Percentiles rank a stretch among this genome's conserved stretches.
phyloP scores from a whole-genome alignment of 2,329 filamentous ascomycete genomes.

The Colletotrichum sp. region DNA sequence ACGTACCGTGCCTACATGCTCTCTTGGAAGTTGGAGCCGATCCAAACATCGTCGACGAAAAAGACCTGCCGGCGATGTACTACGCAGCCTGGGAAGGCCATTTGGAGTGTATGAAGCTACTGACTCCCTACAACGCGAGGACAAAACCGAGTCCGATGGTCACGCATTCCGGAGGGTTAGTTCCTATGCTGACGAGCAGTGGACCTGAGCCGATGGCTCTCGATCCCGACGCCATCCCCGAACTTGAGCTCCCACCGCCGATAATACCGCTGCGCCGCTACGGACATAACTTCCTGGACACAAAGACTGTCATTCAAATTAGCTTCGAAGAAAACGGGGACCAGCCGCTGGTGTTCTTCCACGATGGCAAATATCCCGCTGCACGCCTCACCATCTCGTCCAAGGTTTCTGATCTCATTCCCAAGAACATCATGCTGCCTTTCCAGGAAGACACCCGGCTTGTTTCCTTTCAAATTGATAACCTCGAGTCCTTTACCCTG shows the following conservation, averaged over 20 bases:
- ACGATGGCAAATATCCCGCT: slow-evolving; percentile 94
- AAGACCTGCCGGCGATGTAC: slow-evolving; percentile 92
- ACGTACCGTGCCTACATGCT: slow-evolving; percentile 84
- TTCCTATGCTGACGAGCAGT: slow-evolving; percentile 51
- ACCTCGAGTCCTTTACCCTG: slow-evolving; percentile 87
- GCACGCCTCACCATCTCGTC: slow-evolving; percentile 95
- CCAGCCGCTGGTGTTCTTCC: slow-evolving; percentile 89
- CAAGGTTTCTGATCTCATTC: slow-evolving; percentile 93
- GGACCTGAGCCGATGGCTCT: slow-evolving; percentile 67
- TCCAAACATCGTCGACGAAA: slow-evolving; percentile 85
- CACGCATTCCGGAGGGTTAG: slow-evolving; percentile 45
- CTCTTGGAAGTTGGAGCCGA: slow-evolving; percentile 82
- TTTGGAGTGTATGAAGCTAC: slow-evolving; percentile 88
- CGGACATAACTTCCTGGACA: slow-evolving; percentile 97
- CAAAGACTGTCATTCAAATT: slow-evolving; percentile 94
- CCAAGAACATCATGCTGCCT: slow-evolving; percentile 92
- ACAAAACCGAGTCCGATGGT: slow-evolving; percentile 49
- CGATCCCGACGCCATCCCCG: slow-evolving; percentile 88
- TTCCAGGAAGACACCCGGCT: slow-evolving; percentile 95
- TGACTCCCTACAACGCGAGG: slow-evolving; percentile 65
- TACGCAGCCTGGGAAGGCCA: slow-evolving; percentile 99
- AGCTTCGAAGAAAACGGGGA: slow-evolving; percentile 81
- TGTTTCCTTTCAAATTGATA: slow-evolving; percentile 96
- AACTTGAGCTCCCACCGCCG: slow-evolving; percentile 89
- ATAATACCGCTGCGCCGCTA: slow-evolving; percentile 95